phyloP scores from a whole-genome alignment of 192 early-diverging fungal species.

The Backusella psychrophila region DNA sequence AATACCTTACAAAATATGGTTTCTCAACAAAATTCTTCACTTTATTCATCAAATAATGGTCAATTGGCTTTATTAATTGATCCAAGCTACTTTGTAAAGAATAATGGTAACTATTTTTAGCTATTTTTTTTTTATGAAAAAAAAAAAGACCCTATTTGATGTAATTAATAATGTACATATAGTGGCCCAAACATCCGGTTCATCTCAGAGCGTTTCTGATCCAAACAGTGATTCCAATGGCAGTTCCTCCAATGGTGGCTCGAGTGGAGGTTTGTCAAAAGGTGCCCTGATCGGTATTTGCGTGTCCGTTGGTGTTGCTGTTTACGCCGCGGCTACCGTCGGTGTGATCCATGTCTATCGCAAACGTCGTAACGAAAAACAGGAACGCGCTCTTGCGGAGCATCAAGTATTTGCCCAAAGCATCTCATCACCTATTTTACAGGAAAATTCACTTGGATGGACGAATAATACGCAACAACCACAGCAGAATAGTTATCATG shows the following conservation, averaged over 20 bases:
- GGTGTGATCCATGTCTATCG: slow-evolving; percentile 28
- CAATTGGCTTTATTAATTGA: slow-evolving; percentile 28
- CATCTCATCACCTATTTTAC: slow-evolving; percentile 36
- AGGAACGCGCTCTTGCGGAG: slow-evolving; percentile 18
- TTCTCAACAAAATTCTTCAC: background rate
- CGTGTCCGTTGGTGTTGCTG: slow-evolving; percentile 27
- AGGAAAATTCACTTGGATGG: slow-evolving; percentile 27
- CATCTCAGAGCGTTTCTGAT: slow-evolving; percentile 2
- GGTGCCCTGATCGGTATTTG: slow-evolving; percentile 36
- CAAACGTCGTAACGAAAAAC: slow-evolving; percentile 7
- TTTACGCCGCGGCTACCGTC: slow-evolving; percentile 38
- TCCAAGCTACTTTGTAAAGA: slow-evolving; percentile 17
- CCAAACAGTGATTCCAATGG: slow-evolving; percentile 6
- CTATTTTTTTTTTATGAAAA: background rate
- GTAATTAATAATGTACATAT: background rate
- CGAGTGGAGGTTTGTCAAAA: slow-evolving; percentile 18
- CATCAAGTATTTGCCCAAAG: slow-evolving; percentile 22
- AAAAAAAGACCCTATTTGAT: background rate
- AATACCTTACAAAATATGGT: slow-evolving; percentile 13
- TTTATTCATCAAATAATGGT: slow-evolving; percentile 19
- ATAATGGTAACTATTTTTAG: background rate
- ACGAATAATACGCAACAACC: background rate
- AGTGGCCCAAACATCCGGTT: background rate
- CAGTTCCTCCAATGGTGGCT: background rate
- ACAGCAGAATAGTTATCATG: background rate